Evolutionary conservation across 345 rosid species (phyloP).

Genomic region (Rhodamnia rubescens): DNA sequence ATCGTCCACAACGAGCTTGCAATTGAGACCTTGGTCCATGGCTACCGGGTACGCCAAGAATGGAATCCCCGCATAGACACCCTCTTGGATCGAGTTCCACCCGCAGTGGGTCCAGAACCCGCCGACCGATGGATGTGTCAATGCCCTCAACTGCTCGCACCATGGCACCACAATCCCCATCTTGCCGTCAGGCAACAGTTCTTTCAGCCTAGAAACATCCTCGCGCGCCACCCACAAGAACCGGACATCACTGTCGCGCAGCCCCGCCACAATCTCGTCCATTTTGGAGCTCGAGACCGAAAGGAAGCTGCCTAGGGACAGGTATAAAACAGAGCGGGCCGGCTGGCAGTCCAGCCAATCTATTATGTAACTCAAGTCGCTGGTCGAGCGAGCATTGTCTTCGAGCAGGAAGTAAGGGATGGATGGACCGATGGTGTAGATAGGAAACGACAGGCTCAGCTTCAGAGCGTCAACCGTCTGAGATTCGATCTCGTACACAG

Average conservation of each 20-base stretch:
- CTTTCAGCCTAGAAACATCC: background rate
- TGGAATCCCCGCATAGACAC: slow-evolving; percentile 26
- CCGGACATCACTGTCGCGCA: slow-evolving; percentile 11
- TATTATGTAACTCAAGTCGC: background rate
- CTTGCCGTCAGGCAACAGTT: background rate
- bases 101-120: slow-evolving; percentile 49
- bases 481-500: slow-evolving; percentile 1
- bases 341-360: slow-evolving; percentile 31
- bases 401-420: slow-evolving; percentile 19
- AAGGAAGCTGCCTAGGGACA: slow-evolving; percentile 33
- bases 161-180: slow-evolving; percentile 21
- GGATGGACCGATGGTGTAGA: slow-evolving; percentile 33
- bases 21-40: slow-evolving; percentile 22
- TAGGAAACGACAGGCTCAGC: background rate
- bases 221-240: slow-evolving; percentile 29
- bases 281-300: slow-evolving; percentile 17
- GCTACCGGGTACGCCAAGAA: slow-evolving; percentile 25
- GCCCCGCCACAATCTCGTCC: slow-evolving; percentile 24
- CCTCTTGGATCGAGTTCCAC: slow-evolving; percentile 29
- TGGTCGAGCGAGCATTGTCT: background rate
- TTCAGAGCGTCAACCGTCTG: background rate
- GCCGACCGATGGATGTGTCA: slow-evolving; percentile 24
- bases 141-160: slow-evolving; percentile 28
- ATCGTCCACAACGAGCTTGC: slow-evolving; percentile 20
- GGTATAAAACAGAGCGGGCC: slow-evolving; percentile 16